Base-by-base conservation (phyloP, 805 yeast species). In the Ogataea paradorogensis region DNA sequence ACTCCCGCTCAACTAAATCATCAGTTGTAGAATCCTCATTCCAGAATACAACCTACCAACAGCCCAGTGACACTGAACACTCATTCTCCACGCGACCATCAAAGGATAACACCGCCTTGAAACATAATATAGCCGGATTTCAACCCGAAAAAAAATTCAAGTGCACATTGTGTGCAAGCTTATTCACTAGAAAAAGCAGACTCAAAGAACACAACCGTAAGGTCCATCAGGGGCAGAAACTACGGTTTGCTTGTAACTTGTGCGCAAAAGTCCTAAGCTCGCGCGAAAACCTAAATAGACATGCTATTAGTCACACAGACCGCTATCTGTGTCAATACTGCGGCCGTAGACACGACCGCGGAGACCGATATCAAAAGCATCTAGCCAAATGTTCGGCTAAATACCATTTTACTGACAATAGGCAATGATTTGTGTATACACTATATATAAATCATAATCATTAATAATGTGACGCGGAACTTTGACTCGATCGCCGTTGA, bases 241-340 rank as follows among this genome's bases (percentile, higher is more conserved):
- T 45, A 4, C 43, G 37, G 23, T 58, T 40, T 27, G 38, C 40
- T 21, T 58, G 63, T 37, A 31, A 41, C 9, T 23, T 37, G 7
- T 58, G 63, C 35, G 40, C 43, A 10, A 53, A 50, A 11, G 38
- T 15, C 18, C 40, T n/a, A 41, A 54, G 34, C 42, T 52, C 41
- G 44, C 61, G 16, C 50, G 52, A 40, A 30, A 55, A 58, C 28
- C 40, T 58, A 26, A 56, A 58, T 21, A 47, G 62, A 40, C 63
- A 58, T 24, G 37, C 23, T 9, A 48, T 55, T 29, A 50, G 52
- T n/a, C 63, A 58, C 36, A 55, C 61, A 1, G 59, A 58, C 30
- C 54, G 44, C 33, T 58, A 50, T 31, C 45, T 40, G 27, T 58
- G 63, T 24, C 39, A 32, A 3, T 20, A 33, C 2, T 58, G 63